Evolutionary conservation across 1,284 basidiomycete genomes (phyloP).

Genomic region (Ganoderma sp.): DNA sequence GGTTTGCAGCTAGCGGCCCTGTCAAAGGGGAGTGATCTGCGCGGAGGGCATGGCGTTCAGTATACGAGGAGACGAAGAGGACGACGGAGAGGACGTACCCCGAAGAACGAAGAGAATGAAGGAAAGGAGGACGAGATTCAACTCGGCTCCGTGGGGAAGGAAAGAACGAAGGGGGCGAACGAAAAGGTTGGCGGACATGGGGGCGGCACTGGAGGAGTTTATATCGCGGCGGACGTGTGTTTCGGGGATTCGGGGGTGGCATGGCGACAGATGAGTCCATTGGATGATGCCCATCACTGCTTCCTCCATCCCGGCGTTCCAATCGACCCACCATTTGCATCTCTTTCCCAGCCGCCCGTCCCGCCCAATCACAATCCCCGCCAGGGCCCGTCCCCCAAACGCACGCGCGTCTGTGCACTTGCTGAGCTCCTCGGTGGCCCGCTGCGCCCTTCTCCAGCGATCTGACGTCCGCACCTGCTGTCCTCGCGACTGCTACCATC

Average conservation of each 20-base stretch:
- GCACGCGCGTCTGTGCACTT: neutral
- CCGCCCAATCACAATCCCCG: constrained; percentile 23
- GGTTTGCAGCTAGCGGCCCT: constrained; percentile 59
- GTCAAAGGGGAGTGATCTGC: constrained; percentile 76
- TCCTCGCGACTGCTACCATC: constrained; percentile 39
- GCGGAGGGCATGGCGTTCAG: constrained; percentile 9
- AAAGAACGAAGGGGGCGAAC: constrained; percentile 48
- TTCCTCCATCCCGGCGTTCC: constrained; percentile 20
- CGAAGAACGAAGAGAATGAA: constrained; percentile 56
- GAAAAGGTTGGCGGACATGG: constrained; percentile 39
- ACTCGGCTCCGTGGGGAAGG: constrained; percentile 60
- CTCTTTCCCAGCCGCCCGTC: constrained; percentile 7
- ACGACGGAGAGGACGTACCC: constrained; percentile 38
- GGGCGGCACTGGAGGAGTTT: constrained; percentile 27
- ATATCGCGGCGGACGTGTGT: constrained; percentile 25
- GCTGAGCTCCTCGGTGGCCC: neutral
- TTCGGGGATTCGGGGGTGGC: constrained; percentile 31
- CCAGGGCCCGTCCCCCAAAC: neutral
- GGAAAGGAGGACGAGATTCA: constrained; percentile 57
- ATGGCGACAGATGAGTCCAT: constrained; percentile 42
- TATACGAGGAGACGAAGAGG: constrained; percentile 23
- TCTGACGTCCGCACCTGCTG: constrained; percentile 21
- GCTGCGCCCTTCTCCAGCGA: constrained; percentile 15
- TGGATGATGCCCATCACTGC: constrained; percentile 32
- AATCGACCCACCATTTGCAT: neutral